phyloP scores from a whole-genome alignment of 495 filamentous ascomycete genomes.

The Lasiosphaeria ovina region DNA sequence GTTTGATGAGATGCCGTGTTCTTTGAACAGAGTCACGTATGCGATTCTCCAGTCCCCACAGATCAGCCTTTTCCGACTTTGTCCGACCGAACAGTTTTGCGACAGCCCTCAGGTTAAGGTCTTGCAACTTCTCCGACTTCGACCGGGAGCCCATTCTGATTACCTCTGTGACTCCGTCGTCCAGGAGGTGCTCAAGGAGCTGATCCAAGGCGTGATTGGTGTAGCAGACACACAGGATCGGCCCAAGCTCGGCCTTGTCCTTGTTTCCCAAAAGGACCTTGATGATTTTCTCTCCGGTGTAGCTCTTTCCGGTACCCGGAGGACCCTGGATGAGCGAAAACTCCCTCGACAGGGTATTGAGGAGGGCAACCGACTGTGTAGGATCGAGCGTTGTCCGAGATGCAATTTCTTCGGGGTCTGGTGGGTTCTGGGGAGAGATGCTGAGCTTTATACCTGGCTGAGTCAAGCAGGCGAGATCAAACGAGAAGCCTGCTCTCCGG shows the following conservation, averaged over 20 bases:
- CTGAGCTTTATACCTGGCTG: not conserved
- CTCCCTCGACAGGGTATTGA: constrained; percentile 52
- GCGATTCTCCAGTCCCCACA: not conserved
- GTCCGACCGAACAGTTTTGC: constrained; percentile 25
- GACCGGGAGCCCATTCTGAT: constrained; percentile 68
- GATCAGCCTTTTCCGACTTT: constrained; percentile 25
- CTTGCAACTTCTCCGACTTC: constrained; percentile 55
- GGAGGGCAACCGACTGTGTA: constrained; percentile 54
- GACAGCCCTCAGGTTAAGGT: constrained; percentile 48
- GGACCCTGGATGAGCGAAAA: constrained; percentile 76
- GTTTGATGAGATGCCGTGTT: not conserved
- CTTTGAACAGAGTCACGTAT: constrained; percentile 4
- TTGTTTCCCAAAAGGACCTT: constrained; percentile 63
- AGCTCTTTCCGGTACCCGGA: constrained; percentile 77
- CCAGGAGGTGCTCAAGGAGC: constrained; percentile 61
- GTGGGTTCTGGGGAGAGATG: constrained; percentile 29
- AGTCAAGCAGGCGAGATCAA: constrained; percentile 36
- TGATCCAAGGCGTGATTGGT: constrained; percentile 78
- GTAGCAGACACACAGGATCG: constrained; percentile 62
- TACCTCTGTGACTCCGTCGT: constrained; percentile 55
- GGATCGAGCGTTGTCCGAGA: constrained; percentile 49
- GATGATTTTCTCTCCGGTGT: constrained; percentile 53
- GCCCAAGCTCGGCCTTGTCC: constrained; percentile 49
- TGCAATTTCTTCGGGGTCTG: constrained; percentile 43
- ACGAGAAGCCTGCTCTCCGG: constrained; percentile 2